phyloP scores from a whole-genome alignment of 768 basidiomycete species.

The Auriculariales sp. region DNA sequence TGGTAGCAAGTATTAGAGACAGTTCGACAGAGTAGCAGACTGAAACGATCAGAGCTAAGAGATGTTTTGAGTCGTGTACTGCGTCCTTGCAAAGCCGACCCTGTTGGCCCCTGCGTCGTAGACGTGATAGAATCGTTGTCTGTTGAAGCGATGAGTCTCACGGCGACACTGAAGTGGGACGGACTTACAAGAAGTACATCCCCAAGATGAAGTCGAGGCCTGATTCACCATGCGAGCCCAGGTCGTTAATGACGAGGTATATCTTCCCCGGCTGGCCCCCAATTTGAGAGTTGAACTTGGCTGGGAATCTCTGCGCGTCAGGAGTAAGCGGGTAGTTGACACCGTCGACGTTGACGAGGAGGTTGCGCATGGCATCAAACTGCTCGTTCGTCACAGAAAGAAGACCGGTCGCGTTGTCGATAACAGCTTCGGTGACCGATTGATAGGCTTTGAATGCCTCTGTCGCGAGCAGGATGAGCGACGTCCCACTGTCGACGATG shows the following conservation, averaged over 20 bases:
- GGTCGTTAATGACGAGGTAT: constrained; percentile 27
- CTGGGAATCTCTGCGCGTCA: constrained; percentile 61
- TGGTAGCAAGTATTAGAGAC: too few relatives aligned
- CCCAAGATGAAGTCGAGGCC: constrained; percentile 45
- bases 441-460: constrained; percentile 45
- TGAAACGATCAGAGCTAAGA: too few relatives aligned
- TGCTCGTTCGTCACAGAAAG: constrained; percentile 36
- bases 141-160: constrained; percentile 30
- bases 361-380: constrained; percentile 31
- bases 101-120: constrained; percentile 19
- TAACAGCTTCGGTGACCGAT: constrained; percentile 33
- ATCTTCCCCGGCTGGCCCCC: constrained; percentile 37
- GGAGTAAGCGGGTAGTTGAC: constrained; percentile 38
- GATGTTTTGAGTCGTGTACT: too few relatives aligned
- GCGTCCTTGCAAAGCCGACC: constrained; percentile 20
- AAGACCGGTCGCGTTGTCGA: constrained; percentile 40
- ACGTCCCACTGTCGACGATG: constrained; percentile 40
- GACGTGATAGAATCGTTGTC: constrained; percentile 42
- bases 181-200: neutral
- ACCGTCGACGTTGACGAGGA: constrained; percentile 42
- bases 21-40: too few relatives aligned
- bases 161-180: constrained; percentile 18
- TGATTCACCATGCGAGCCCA: constrained; percentile 20
- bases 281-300: constrained; percentile 37
- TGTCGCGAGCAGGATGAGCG: constrained; percentile 11